These are phyloP conservation scores for Sporobolomyces phaffii DNA, from an alignment of 768 basidiomycete species.

Conservation along the genomic window DNA sequence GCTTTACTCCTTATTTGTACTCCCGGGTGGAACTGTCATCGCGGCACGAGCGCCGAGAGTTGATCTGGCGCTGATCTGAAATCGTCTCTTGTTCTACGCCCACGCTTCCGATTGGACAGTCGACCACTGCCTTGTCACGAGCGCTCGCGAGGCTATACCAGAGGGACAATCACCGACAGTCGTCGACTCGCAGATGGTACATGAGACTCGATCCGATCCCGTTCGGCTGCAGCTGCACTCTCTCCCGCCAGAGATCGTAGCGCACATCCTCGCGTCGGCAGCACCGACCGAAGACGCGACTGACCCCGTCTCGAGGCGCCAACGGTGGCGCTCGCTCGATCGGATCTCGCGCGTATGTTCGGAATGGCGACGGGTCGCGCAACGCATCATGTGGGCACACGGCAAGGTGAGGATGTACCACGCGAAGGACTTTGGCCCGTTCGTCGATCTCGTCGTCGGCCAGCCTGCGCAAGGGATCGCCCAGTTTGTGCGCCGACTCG, in stretches of 20 bases:
- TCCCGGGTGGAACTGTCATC: no score
- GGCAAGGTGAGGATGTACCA: background rate
- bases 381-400: background rate
- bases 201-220: no score
- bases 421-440: background rate
- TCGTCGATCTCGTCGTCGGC: background rate
- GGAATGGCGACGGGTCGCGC: background rate
- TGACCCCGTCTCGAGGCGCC: background rate
- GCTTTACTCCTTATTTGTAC: no score
- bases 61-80: no score
- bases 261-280: background rate
- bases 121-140: no score
- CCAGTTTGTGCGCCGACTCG: background rate
- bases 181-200: no score
- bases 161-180: no score
- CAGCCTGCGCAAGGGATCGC: background rate
- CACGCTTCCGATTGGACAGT: no score
- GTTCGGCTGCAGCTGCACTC: no score
- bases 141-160: no score
- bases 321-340: background rate
- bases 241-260: conserved; percentile 7
- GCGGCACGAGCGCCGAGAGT: no score
- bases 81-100: no score
- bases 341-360: conserved; percentile 3
- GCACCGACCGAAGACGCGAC: background rate